Evolutionary conservation across 177 flowering plant genomes (phyloP), one percentile per base, ranked within the genome.

Genomic region (Telopea speciosissima): DNA sequence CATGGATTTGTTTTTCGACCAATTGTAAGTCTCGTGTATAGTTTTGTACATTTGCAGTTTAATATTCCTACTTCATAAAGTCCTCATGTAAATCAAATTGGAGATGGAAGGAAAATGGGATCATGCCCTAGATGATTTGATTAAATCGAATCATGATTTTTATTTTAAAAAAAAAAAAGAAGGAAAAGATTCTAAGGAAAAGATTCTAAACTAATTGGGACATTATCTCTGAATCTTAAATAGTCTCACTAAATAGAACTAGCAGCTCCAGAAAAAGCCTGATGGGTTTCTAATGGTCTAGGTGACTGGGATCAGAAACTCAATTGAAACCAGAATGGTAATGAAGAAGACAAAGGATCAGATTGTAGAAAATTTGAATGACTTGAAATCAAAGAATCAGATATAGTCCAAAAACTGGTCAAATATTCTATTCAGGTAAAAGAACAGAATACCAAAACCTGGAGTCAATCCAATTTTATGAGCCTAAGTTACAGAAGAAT

Each of bases 1-100:
- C 81, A 96, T 96, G 99, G 99, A 96, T 85, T 81, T 96, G 74
- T 96, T 96, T 73, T 96, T 63, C 75, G 83, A 87, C 68, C 97
- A 92, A 68, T 72, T 95, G 99, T 95, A 81, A 85, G 97, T 76
- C 31, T 58, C 54, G 19, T 40, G 22, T 40, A 49, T 36, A 21
- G 24, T 56, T 65, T 28, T 63, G 24, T 17, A 13, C 22, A 5
- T 63, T 24, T 63, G 8, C 24, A 28, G 4, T 19, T 44, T 63
- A 0, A 10, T 13, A 59, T 24, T 56, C 25, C 64, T 58, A 31
- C 33, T 61, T 14, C 16, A 8, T 61, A 19, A n/a, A 58, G 23
- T n/a, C 61, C 61, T 23, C 9, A 40, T 5, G 12, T 14, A 24
- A 13, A 63, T 59, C 28, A 60, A 70, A 25, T n/a, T 44, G n/a